Base-by-base conservation (phyloP, 805 yeast genomes). In the Maudiozyma saulgeensis region DNA sequence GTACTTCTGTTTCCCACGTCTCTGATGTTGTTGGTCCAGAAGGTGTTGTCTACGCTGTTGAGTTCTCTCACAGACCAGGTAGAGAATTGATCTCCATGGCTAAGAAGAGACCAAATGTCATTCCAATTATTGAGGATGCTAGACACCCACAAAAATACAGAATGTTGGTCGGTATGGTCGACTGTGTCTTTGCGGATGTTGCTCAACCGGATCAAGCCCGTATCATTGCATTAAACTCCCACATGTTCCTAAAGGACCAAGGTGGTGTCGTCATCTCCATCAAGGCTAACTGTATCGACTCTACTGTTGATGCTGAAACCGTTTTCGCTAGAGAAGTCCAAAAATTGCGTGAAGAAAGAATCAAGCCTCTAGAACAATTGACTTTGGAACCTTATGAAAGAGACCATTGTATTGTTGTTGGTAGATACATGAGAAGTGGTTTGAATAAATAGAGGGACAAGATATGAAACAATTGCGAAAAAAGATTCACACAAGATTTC, bases 181-280 rank as follows among this genome's bases (percentile, higher is more conserved):
- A 93, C 73, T 87, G 82, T 68, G 98, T 93, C 53, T 93, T 93
- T 68, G 99, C 99, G 55, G 99, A 93, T 79, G 99, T 93, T 70
- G 99, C 99, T 59, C 99, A 93, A 78, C 99, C 99, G 42, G 99
- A 93, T 76, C 99, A 93, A 78, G 99, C 99, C 62, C 95, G 99
- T 85, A 93, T 93, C 69, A 91, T 93, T 71, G 99, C 98, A 48
- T 82, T 93, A 70, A 93, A 93, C 81, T 84, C 98, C 51, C 99
- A 93, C 74, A 78, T 91, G 80, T 93, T 93, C 85, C 80, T 93
- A 70, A 93, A 93, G 74, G 97, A 93, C 73, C 89, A 84, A 74
- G 99, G 99, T 75, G 96, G 96, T 69, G 99, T 93, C 59, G 93
- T 93, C 57, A 93, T 93, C 68, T 91, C 98, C 65, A 93, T 93